Evolutionary conservation across 169 alveolate genomes (phyloP), one percentile per base, ranked within the genome.

Genomic region (Plasmodium gallinaceum): DNA sequence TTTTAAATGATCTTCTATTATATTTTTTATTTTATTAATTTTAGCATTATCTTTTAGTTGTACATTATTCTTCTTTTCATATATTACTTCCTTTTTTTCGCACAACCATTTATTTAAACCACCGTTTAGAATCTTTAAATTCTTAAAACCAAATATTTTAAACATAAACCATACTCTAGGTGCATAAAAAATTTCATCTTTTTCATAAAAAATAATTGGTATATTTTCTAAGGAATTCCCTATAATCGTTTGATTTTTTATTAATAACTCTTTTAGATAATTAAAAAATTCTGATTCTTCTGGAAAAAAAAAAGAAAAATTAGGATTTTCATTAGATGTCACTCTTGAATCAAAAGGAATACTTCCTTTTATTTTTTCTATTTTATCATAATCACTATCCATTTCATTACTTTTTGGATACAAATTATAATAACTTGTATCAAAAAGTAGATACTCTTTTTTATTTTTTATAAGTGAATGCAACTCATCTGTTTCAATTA

Each of bases 281-380:
- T 18, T 18, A 70, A 76, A 76, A 76, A 76, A 76, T 54, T 76
- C 89, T 24, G 39, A 37, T 46, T 76, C 43, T 0, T 65, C 62
- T 76, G 89, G 89, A 57, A 76, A 76, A 43, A 66, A 76, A 76
- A 76, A 76, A 76, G 89, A 62, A 76, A 76, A 64, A 76, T 64
- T 65, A 24, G 48, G 22, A 52, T 76, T 66, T 64, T 65, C 70
- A 76, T 76, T 76, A 18, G 51, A 66, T 10, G 61, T 45, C 18
- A 76, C 43, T 46, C 43, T 42, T 58, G 89, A 76, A 46, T 76
- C 48, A 54, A 76, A 64, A 42, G 46, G 20, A 39, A 76, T 76
- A 58, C 78, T 76, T 64, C 78, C 75, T 76, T 76, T 60, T 54
- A 76, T 76, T 64, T 9, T 76, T 76, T 76, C 89, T n/a, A 16